Evolutionary conservation across 129 eudicot species (phyloP), one percentile per base, ranked within the genome.

Genomic region (Lonicera japonica): DNA sequence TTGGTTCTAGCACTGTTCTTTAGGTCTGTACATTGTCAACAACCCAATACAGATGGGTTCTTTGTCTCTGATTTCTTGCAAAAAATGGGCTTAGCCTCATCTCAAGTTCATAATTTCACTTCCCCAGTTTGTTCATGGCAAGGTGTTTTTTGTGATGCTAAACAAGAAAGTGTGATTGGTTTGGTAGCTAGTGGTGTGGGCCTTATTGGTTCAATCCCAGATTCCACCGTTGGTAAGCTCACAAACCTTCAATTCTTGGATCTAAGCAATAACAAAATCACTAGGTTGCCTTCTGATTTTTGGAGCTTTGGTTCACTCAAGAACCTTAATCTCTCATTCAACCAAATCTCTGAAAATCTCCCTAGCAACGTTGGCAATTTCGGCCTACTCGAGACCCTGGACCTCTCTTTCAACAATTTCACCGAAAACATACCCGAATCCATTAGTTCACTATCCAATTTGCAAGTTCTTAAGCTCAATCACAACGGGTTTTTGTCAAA

Each of bases 301-400:
- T 89, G 94, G 94, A 85, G 94, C 63, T 75, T 89, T 72, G 63
- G 70, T 69, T 82, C 90, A 40, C 83, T 89, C 64, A 82, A 75
- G 62, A 56, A 56, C 24, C 94, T 89, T 10, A 82, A 89, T 68
- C 75, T 85, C 46, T 89, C 96, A 60, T 59, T 38, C 60, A 89
- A 89, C 76, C 80, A 61, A 18, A 74, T 89, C 51, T 74, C 83
- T 54, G 78, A 66, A 29, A 52, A 22, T 54, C 81, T 89, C 53
- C 77, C 96, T 15, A 85, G 85, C 45, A 85, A 88, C 78, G 77
- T 88, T 29, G 96, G 77, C 25, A 88, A 88, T 72, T 82, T 88
- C 65, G 94, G 77, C 18, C 60, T 63, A 18, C 94, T 88, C 67
- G 83, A 82, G 80, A 77, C 67, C 47, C 61, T 88, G 45, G 96